Conservation (phyloP, 495 filamentous ascomycete genomes). For the Penicillium crystallinum region DNA sequence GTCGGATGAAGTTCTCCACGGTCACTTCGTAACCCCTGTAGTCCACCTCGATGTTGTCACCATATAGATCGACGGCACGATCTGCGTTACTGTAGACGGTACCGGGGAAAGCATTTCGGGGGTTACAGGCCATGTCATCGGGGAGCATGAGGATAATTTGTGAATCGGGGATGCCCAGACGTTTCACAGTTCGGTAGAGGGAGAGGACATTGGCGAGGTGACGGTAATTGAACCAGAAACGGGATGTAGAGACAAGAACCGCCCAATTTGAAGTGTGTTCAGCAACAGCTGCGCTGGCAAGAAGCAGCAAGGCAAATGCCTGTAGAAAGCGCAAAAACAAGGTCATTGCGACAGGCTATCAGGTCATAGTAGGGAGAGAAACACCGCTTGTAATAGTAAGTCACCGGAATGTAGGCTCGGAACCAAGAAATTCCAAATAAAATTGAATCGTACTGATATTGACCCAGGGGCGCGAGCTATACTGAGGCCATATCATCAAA, state of each 20-base stretch:
- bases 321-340: conserved; percentile 24
- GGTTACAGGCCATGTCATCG: conserved; percentile 99
- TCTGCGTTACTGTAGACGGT: conserved; percentile 98
- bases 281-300: conserved; percentile 44
- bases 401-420: not conserved
- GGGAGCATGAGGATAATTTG: conserved; percentile 99
- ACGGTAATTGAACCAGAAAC: conserved; percentile 99
- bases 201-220: conserved; percentile 97
- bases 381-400: not conserved
- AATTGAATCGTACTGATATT: not conserved
- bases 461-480: not conserved
- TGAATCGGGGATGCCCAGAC: conserved; percentile 94
- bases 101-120: conserved; percentile 93
- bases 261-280: conserved; percentile 99
- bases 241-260: conserved; percentile 93
- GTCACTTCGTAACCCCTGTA: conserved; percentile 98
- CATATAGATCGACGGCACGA: conserved; percentile 91
- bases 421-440: not conserved
- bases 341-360: conserved; percentile 22
- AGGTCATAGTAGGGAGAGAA: conserved; percentile 14
- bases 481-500: conserved; percentile 6
- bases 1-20: conserved; percentile 95
- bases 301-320: conserved; percentile 39
- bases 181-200: conserved; percentile 96
- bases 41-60: conserved; percentile 98